These are phyloP conservation scores for Maudiozyma turicensis DNA, from an alignment of 805 yeast genomes.

Conservation along the genomic window DNA sequence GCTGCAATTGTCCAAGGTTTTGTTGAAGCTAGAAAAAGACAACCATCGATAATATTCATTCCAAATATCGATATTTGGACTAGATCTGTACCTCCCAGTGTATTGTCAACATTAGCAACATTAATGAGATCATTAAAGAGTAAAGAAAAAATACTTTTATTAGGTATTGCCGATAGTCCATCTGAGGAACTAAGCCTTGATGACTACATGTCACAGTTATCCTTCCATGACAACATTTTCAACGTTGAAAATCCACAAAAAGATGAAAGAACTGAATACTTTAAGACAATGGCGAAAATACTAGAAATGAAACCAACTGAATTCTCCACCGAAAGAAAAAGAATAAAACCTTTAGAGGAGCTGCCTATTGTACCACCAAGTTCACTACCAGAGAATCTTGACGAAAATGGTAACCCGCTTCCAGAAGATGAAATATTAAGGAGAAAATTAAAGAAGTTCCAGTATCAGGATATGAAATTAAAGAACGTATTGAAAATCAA, in stretches of 20 bases:
- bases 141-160: conserved; percentile 60
- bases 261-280: conserved; percentile 47
- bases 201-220: conserved; percentile 12
- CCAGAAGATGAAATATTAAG: conserved; percentile 30
- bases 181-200: conserved; percentile 33
- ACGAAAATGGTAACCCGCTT: conserved; percentile 24
- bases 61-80: conserved; percentile 79
- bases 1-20: conserved; percentile 74
- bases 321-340: conserved; percentile 52
- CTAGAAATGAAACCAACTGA: conserved; percentile 59
- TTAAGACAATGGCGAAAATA: conserved; percentile 43
- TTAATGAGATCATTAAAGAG: conserved; percentile 59
- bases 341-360: conserved; percentile 32
- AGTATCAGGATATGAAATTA: conserved; percentile 64
- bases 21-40: conserved; percentile 79
- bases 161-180: conserved; percentile 58
- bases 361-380: conserved; percentile 30
- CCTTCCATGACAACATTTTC: conserved; percentile 35
- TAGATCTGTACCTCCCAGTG: conserved; percentile 54
- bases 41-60: conserved; percentile 75
- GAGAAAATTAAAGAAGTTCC: conserved; percentile 36
- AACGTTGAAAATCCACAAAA: conserved; percentile 40
- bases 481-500: conserved; percentile 80
- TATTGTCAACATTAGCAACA: conserved; percentile 62
- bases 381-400: conserved; percentile 8